phyloP scores from a whole-genome alignment of 345 rosid species.

The Murraya koenigii region DNA sequence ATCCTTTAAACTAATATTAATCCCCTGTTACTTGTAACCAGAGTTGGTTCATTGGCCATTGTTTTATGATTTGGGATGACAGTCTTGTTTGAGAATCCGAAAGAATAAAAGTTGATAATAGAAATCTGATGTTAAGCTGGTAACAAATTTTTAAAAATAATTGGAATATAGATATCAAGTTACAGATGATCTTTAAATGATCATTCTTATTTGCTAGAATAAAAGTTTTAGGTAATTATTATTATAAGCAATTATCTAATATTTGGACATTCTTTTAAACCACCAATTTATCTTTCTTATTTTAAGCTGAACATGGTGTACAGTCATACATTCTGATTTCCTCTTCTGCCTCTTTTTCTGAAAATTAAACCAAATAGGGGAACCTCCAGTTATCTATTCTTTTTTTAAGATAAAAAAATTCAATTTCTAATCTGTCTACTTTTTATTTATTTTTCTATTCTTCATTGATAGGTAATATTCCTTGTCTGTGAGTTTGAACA shows the following conservation, averaged over 20 bases:
- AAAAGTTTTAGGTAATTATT: background rate
- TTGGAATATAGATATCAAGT: background rate
- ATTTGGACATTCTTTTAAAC: background rate
- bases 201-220: background rate
- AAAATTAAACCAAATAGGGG: background rate
- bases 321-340: background rate
- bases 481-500: background rate
- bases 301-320: background rate
- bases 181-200: background rate
- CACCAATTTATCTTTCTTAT: background rate
- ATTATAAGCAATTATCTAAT: background rate
- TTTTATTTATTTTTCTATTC: background rate
- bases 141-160: conserved; percentile 1
- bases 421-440: background rate
- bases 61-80: background rate
- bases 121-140: background rate
- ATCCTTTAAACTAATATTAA: background rate
- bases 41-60: background rate
- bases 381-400: background rate
- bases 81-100: background rate
- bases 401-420: background rate
- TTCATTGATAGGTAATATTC: background rate
- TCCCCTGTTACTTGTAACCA: background rate
- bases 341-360: background rate
- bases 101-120: background rate